Conservation (phyloP, 2,329 filamentous ascomycete genomes). For the Fusarium longipes region DNA sequence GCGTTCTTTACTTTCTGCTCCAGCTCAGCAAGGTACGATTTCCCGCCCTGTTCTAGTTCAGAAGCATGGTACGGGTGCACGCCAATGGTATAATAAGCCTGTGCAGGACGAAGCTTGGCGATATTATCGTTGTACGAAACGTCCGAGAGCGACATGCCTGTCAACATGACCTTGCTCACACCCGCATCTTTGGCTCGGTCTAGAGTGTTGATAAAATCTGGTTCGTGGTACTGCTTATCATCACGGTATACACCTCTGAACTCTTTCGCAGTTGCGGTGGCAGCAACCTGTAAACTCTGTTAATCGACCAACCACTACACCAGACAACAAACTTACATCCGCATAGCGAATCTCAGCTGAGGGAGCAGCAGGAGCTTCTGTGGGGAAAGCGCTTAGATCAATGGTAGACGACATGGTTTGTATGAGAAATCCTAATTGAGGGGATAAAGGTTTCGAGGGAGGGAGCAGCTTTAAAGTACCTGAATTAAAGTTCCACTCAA, state of each 20-base stretch:
- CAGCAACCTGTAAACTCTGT: constrained; percentile 48
- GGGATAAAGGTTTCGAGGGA: constrained; percentile 16
- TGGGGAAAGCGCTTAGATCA: constrained; percentile 42
- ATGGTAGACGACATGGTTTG: constrained; percentile 35
- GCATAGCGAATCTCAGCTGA: constrained; percentile 41
- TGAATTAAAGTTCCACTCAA: constrained; percentile 35
- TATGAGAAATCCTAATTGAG: constrained; percentile 1
- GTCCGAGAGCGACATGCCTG: constrained; percentile 53
- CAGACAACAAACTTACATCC: constrained; percentile 28
- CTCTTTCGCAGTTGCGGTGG: constrained; percentile 55
- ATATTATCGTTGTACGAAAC: constrained; percentile 46
- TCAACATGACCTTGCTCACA: constrained; percentile 56
- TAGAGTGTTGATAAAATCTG: constrained; percentile 57
- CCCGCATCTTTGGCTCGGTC: constrained; percentile 55
- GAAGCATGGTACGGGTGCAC: constrained; percentile 63
- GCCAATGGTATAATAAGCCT: constrained; percentile 60
- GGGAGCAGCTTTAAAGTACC: constrained; percentile 18
- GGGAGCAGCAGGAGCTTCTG: constrained; percentile 35
- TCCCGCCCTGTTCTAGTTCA: constrained; percentile 53
- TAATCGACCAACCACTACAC: not conserved
- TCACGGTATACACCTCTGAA: constrained; percentile 63
- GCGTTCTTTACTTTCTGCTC: constrained; percentile 42
- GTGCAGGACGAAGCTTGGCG: constrained; percentile 44
- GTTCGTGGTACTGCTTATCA: constrained; percentile 59
- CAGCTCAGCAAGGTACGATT: constrained; percentile 40